phyloP scores from a whole-genome alignment of 192 early-diverging fungal genomes.

The Coemansia sp. region DNA sequence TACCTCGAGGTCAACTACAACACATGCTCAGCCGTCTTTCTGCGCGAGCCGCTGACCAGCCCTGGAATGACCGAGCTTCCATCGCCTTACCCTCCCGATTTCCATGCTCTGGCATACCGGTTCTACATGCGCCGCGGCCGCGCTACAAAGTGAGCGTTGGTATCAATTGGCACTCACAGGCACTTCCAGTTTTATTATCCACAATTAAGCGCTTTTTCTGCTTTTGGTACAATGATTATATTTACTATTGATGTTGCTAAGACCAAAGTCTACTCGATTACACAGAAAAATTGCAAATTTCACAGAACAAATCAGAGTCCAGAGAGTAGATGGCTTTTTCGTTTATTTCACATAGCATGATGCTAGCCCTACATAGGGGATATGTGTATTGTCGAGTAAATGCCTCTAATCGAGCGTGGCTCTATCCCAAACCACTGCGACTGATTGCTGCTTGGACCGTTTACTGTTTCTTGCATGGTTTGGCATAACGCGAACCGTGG shows the following conservation, averaged over 20 bases:
- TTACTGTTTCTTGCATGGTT: no score
- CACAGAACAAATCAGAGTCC: background rate
- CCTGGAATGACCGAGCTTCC: conserved; percentile 87
- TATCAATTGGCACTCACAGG: background rate
- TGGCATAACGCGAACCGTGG: no score
- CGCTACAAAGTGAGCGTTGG: conserved; percentile 33
- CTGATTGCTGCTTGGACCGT: background rate
- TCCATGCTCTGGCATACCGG: conserved; percentile 89
- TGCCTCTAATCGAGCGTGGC: background rate
- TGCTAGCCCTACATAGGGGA: background rate
- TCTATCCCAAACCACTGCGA: background rate
- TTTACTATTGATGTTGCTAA: background rate
- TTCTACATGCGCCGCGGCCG: conserved; percentile 74
- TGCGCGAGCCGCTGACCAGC: conserved; percentile 84
- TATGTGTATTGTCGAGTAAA: background rate
- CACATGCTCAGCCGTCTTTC: conserved; percentile 83
- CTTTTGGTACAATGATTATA: background rate
- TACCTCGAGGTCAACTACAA: conserved; percentile 98
- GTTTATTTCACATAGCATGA: background rate
- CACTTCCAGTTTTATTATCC: background rate
- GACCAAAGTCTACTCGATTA: background rate
- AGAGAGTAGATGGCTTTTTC: background rate
- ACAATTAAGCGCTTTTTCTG: background rate
- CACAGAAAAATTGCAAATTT: background rate
- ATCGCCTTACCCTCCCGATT: conserved; percentile 86